These are phyloP conservation scores for Thraustotheca clavata DNA, from an alignment of 352 stramenopile genomes.

Conservation along the genomic window DNA sequence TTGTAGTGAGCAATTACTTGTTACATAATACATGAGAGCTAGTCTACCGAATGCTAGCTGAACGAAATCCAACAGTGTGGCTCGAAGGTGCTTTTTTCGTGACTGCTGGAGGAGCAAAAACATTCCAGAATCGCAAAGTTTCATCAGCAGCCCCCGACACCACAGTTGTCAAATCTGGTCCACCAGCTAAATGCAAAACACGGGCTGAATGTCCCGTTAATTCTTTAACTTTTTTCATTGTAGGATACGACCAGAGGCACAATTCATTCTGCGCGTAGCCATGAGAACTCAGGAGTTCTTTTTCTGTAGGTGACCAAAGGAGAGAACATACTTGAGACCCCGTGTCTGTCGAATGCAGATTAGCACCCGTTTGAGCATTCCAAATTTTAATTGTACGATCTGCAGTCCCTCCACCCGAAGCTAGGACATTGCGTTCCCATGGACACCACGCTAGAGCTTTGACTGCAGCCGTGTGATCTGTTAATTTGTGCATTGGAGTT, in stretches of 20 bases:
- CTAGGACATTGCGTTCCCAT: slow-evolving; percentile 85
- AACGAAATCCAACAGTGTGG: neutral
- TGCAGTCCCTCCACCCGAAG: slow-evolving; percentile 87
- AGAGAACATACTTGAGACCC: slow-evolving; percentile 89
- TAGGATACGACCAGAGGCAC: slow-evolving; percentile 91
- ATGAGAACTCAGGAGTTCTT: slow-evolving; percentile 86
- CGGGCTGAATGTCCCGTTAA: slow-evolving; percentile 87
- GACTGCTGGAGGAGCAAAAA: slow-evolving; percentile 71
- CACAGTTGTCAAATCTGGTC: slow-evolving; percentile 93
- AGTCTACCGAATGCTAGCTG: slow-evolving; percentile 3
- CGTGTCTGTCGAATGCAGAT: slow-evolving; percentile 90
- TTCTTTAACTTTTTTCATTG: slow-evolving; percentile 89
- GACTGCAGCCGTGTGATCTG: slow-evolving; percentile 91
- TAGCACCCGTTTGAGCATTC: slow-evolving; percentile 78
- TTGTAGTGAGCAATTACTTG: slow-evolving; percentile 33
- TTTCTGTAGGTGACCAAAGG: slow-evolving; percentile 55
- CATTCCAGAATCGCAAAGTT: slow-evolving; percentile 99
- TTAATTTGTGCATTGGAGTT: slow-evolving; percentile 74
- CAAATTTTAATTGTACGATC: slow-evolving; percentile 94
- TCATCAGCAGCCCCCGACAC: slow-evolving; percentile 97
- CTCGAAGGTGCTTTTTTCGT: neutral
- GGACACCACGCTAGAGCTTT: slow-evolving; percentile 92
- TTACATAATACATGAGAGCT: neutral
- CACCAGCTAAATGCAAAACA: slow-evolving; percentile 85
- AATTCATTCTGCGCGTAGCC: slow-evolving; percentile 91